Percentiles rank a stretch among this genome's conserved stretches.
Conservation (phyloP, 106 monocot species). For the Agapanthus africanus region DNA sequence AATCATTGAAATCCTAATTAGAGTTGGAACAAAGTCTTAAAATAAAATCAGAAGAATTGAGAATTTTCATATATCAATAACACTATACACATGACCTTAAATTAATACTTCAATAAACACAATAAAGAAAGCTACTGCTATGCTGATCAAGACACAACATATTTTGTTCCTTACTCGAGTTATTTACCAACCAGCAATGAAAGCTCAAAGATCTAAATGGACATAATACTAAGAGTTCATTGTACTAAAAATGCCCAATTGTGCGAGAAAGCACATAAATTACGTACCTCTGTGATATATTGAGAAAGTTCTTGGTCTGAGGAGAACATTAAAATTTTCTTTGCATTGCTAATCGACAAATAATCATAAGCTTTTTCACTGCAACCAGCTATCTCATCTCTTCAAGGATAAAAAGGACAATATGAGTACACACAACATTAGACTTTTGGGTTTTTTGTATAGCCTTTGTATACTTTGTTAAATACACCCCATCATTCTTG, state of each 20-base stretch:
- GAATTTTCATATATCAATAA: no score
- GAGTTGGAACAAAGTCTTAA: no score
- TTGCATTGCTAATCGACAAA: conserved; percentile 63
- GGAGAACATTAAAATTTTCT: conserved; percentile 83
- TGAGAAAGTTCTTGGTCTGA: conserved; percentile 67
- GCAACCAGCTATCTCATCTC: conserved; percentile 96
- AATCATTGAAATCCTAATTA: no score
- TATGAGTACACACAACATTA: background rate
- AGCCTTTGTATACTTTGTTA: no score
- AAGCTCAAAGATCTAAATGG: background rate
- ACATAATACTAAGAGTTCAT: background rate
- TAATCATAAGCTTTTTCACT: conserved; percentile 97
- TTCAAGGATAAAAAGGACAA: conserved; percentile 17
- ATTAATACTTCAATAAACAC: background rate
- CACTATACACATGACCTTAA: no score
- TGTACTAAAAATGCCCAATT: no score
- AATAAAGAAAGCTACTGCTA: background rate
- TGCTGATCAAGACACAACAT: background rate
- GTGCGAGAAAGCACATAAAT: background rate
- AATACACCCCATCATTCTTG: no score
- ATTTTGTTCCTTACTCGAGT: background rate
- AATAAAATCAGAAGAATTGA: no score
- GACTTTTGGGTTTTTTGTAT: no score
- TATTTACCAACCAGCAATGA: background rate
- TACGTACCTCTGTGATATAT: conserved; percentile 60